Percentiles rank a stretch among this genome's conserved stretches.
Conservation (phyloP, 768 basidiomycete genomes). For the Agaricus blazei region DNA sequence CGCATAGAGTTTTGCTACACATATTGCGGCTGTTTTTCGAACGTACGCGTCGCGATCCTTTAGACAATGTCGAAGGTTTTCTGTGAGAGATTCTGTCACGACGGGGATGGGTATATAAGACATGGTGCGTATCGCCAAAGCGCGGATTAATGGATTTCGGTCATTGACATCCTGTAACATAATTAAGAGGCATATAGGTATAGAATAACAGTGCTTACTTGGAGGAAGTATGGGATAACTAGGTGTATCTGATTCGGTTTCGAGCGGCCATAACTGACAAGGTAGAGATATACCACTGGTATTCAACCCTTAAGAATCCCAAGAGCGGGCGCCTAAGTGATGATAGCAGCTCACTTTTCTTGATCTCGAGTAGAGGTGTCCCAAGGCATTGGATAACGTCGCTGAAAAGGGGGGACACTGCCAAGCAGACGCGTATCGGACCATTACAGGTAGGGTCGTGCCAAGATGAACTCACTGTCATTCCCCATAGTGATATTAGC, state of each 20-base stretch:
- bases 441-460: slow-evolving; percentile 14
- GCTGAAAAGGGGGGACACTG: slow-evolving; percentile 93
- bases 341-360: slow-evolving; percentile 76
- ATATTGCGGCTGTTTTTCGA: slow-evolving; percentile 96
- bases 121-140: slow-evolving; percentile 97
- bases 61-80: slow-evolving; percentile 87
- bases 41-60: slow-evolving; percentile 97
- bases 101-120: slow-evolving; percentile 94
- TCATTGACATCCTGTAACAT: slow-evolving; percentile 83
- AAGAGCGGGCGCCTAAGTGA: neutral
- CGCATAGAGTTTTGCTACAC: slow-evolving; percentile 91
- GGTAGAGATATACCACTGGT: slow-evolving; percentile 94
- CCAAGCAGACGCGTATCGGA: slow-evolving; percentile 5
- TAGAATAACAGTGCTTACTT: slow-evolving; percentile 41
- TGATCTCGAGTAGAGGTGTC: slow-evolving; percentile 95
- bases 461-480: slow-evolving; percentile 68
- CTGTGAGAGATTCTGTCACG: slow-evolving; percentile 79
- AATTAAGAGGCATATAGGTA: slow-evolving; percentile 12
- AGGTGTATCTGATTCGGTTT: slow-evolving; percentile 92
- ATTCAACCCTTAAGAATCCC: slow-evolving; percentile 12
- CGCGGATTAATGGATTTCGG: slow-evolving; percentile 93
- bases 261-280: slow-evolving; percentile 93
- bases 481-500: slow-evolving; percentile 99
- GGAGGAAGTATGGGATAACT: slow-evolving; percentile 86
- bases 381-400: slow-evolving; percentile 93